Evolutionary conservation across 23 red algal genomes (phyloP).

Genomic region (Gracilaria domingensis): DNA sequence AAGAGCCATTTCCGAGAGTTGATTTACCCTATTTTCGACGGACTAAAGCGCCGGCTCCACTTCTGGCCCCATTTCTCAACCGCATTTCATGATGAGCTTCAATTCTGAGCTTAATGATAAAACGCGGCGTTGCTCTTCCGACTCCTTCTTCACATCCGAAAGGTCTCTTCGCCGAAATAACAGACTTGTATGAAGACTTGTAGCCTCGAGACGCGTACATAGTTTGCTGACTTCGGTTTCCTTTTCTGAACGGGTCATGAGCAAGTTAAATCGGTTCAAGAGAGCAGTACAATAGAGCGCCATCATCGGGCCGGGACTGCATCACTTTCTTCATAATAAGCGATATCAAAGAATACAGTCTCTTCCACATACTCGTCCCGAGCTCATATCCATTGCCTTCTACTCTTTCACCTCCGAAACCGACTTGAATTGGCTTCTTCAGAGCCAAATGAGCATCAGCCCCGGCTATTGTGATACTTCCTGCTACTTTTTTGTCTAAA

Average conservation of each 20-base stretch:
- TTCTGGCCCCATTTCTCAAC: conserved; percentile 46
- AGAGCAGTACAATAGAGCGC: conserved; percentile 75
- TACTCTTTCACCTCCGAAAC: conserved; percentile 63
- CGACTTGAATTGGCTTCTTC: conserved; percentile 43
- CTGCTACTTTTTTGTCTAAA: conserved; percentile 38
- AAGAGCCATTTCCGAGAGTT: conserved; percentile 62
- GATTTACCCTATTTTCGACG: conserved; percentile 29
- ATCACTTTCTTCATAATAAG: conserved; percentile 66
- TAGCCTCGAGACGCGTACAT: conserved; percentile 60
- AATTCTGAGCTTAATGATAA: conserved; percentile 85
- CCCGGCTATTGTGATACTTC: conserved; percentile 20
- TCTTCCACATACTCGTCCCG: conserved; percentile 76
- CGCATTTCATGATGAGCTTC: conserved; percentile 84
- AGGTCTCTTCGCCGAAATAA: conserved; percentile 66
- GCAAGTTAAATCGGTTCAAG: conserved; percentile 88
- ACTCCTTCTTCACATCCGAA: conserved; percentile 69
- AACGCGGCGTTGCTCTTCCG: conserved; percentile 78
- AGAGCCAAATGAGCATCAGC: conserved; percentile 60
- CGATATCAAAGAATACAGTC: conserved; percentile 64
- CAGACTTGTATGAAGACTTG: conserved; percentile 69
- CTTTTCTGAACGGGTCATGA: conserved; percentile 87
- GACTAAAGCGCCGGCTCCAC: conserved; percentile 42
- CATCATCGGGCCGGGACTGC: conserved; percentile 74
- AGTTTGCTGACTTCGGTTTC: conserved; percentile 52
- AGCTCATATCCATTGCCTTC: conserved; percentile 21